phyloP scores from a whole-genome alignment of 352 stramenopile species.

The Pythium guiyangense region DNA sequence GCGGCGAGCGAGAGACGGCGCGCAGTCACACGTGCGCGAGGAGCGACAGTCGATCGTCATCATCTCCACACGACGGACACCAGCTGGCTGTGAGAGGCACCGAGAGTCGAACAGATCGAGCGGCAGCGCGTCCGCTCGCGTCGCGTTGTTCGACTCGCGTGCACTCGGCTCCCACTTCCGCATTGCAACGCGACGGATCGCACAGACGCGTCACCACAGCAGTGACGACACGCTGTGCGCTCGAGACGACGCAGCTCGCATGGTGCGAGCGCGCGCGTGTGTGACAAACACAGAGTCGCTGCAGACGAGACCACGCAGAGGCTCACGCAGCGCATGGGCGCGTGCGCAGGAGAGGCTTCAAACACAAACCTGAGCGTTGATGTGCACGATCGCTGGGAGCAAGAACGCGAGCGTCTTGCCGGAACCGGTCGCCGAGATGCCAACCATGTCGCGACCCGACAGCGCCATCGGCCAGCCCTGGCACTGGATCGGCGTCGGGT shows the following conservation, averaged over 20 bases:
- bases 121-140: neutral
- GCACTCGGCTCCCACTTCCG: neutral
- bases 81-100: neutral
- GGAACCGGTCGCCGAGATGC: slow-evolving; percentile 96
- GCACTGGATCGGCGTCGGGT: slow-evolving; percentile 88
- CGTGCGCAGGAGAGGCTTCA: slow-evolving; percentile 18
- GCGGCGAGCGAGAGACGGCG: neutral
- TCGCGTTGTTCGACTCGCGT: no score
- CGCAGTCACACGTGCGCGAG: no score
- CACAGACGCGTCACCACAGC: slow-evolving; percentile 3
- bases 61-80: slow-evolving; percentile 10
- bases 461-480: slow-evolving; percentile 99
- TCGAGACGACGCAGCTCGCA: neutral
- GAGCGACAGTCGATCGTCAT: neutral
- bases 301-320: slow-evolving; percentile 4
- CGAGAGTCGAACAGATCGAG: neutral
- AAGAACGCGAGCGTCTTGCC: slow-evolving; percentile 98
- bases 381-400: slow-evolving; percentile 99
- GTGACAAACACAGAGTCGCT: neutral
- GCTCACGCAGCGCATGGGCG: slow-evolving; percentile 2
- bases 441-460: slow-evolving; percentile 98
- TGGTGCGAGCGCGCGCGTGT: neutral
- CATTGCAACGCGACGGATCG: neutral
- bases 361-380: slow-evolving; percentile 97
- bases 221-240: neutral